Base-by-base conservation (phyloP, 495 filamentous ascomycete species). In the Aspergillus cavernicola region DNA sequence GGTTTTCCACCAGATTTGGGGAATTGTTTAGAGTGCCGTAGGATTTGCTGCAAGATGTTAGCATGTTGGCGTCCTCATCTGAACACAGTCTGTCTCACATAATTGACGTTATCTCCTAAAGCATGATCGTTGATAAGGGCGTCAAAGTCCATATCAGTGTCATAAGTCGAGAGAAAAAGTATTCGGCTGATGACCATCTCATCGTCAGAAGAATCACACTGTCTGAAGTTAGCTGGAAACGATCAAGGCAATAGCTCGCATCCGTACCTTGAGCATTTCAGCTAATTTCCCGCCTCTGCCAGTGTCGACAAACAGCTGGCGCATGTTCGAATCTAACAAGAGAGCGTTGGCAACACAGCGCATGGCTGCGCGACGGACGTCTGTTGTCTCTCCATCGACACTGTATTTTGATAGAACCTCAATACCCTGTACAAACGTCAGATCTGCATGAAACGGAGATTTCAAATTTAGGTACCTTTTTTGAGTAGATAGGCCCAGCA, bases 311-410 rank as follows among this genome's bases (percentile, higher is more conserved):
- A 96, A 88, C 31, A 83, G 75, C 64, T 95, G 88, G 26, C 95
- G 81, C 39, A 86, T 87, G 39, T 82, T 76, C 11, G 75, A 63
- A 42, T 83, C 78, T 12, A 97, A 76, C 4, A 97, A 72, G 28
- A 97, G 71, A 4, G 90, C 81, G 69, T 98, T 98, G 52, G 91
- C 93, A 22, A 97, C 74, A 57, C 90, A 90, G 52, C 90, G 82
- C 26, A 97, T 69, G 3, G 92, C 93, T 61, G 90, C 84, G 45
- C 82, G 83, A 6, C 88, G 88, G 2, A 85, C 80, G 4, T 79
- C 75, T 0, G 72, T 51, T 7, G 79, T 83, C 45, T 85, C 76
- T 6, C 66, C 62, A 20, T 82, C 72, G 52, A 97, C 85, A 15
- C 84, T 89, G 73, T 93, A 84, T 35, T 73, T 80, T 32, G 81